Conservation (phyloP, 352 stramenopile genomes). For the Pythium plurisporium region DNA sequence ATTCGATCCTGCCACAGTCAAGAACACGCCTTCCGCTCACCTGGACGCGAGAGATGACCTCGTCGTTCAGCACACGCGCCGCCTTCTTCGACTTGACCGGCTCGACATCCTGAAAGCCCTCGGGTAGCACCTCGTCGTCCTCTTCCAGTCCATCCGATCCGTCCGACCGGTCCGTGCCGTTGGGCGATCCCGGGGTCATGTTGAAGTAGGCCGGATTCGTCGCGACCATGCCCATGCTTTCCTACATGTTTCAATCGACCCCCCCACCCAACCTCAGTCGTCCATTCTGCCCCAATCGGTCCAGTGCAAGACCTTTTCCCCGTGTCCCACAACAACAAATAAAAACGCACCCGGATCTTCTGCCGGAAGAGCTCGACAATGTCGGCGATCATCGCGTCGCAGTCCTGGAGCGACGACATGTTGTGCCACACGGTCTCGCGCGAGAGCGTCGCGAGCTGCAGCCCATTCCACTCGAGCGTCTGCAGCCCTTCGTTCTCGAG, state of each 20-base stretch:
- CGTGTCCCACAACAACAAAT: too few relatives aligned
- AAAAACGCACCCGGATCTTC: conserved; percentile 48
- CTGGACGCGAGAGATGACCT: conserved; percentile 66
- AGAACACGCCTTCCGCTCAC: conserved; percentile 2
- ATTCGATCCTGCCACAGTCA: not conserved
- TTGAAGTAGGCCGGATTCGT: conserved; percentile 38
- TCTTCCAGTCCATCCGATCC: conserved; percentile 46
- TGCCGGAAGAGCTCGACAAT: conserved; percentile 45
- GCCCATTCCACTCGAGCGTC: conserved; percentile 30
- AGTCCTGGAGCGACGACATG: conserved; percentile 57
- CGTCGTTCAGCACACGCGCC: conserved; percentile 68
- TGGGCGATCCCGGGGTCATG: conserved; percentile 24
- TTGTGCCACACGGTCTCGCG: conserved; percentile 64
- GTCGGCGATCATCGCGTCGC: conserved; percentile 30
- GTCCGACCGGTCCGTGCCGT: conserved; percentile 25
- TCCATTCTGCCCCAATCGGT: not conserved
- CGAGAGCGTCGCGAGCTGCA: conserved; percentile 35
- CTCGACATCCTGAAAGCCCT: conserved; percentile 64
- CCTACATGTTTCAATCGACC: conserved; percentile 11
- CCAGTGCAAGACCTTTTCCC: too few relatives aligned
- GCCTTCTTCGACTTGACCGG: conserved; percentile 73
- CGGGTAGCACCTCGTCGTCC: conserved; percentile 43
- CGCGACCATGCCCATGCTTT: conserved; percentile 47
- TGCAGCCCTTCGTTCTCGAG: conserved; percentile 44
- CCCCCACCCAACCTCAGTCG: not conserved